Evolutionary conservation across 306 rosid genomes (phyloP).

Genomic region (Abrus precatorius): DNA sequence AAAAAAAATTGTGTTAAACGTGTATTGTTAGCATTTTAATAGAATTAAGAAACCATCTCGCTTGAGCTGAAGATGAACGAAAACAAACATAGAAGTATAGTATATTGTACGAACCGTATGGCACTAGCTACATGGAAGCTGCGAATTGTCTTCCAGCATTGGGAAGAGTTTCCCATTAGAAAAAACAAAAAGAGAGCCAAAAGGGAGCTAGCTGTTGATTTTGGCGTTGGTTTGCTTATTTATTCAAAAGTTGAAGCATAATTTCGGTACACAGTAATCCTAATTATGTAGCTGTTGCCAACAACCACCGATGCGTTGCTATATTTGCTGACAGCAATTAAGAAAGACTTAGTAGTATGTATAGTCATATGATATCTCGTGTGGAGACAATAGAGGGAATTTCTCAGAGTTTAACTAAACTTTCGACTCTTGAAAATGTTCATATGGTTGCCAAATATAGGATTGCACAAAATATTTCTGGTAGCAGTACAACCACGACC

Average conservation of each 20-base stretch:
- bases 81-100: constrained; percentile 1
- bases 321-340: background rate
- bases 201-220: background rate
- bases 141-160: constrained; percentile 15
- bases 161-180: background rate
- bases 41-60: too few species aligned
- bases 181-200: background rate
- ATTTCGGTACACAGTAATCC: background rate
- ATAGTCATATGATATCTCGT: too few species aligned
- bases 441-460: background rate
- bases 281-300: too few species aligned
- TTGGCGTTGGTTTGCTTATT: background rate
- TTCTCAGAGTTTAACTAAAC: background rate
- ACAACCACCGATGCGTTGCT: background rate
- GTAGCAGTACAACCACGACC: background rate
- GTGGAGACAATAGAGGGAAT: background rate
- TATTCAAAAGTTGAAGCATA: background rate
- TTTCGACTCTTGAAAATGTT: background rate
- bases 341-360: background rate
- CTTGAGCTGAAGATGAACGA: too few species aligned
- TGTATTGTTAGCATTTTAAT: too few species aligned
- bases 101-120: constrained; percentile 27
- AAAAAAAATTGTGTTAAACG: too few species aligned
- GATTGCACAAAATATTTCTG: background rate
- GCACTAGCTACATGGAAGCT: constrained; percentile 14